Conservation (phyloP, 306 rosid genomes). For the Cotoneaster glaucophyllus region DNA sequence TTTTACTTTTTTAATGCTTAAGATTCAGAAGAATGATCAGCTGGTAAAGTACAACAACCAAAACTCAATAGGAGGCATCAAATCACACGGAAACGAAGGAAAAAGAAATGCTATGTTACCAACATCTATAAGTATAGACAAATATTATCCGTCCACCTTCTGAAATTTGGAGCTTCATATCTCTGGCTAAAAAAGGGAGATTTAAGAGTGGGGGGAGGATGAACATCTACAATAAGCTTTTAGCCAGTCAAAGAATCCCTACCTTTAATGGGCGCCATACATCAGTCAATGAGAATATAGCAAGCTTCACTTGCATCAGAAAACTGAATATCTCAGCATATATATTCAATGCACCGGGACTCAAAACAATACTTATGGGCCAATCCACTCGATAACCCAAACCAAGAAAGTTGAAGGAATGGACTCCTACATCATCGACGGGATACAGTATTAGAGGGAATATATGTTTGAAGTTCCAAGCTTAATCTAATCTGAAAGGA, state of each 20-base stretch:
- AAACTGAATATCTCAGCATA: constrained; percentile 92
- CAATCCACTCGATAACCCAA: constrained; percentile 87
- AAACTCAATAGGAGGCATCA: background rate
- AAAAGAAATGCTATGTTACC: background rate
- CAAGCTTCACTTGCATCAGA: constrained; percentile 91
- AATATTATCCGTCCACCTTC: background rate
- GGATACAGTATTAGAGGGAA: background rate
- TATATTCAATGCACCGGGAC: constrained; percentile 66
- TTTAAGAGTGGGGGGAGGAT: background rate
- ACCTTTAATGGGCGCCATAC: constrained; percentile 92
- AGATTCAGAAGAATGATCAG: background rate
- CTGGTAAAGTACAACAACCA: background rate
- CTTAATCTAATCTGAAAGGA: constrained; percentile 1
- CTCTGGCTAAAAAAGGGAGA: background rate
- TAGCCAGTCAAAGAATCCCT: constrained; percentile 19
- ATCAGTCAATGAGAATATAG: constrained; percentile 66
- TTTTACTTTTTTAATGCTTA: background rate
- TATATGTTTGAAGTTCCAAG: background rate
- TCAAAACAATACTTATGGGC: constrained; percentile 82
- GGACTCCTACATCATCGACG: constrained; percentile 61
- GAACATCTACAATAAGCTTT: background rate
- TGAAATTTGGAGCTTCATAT: background rate
- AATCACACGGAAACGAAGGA: background rate
- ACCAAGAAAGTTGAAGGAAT: constrained; percentile 87
- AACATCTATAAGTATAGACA: background rate